Evolutionary conservation across 2,329 filamentous ascomycete genomes (phyloP).

Genomic region (Aspergillus melleus): DNA sequence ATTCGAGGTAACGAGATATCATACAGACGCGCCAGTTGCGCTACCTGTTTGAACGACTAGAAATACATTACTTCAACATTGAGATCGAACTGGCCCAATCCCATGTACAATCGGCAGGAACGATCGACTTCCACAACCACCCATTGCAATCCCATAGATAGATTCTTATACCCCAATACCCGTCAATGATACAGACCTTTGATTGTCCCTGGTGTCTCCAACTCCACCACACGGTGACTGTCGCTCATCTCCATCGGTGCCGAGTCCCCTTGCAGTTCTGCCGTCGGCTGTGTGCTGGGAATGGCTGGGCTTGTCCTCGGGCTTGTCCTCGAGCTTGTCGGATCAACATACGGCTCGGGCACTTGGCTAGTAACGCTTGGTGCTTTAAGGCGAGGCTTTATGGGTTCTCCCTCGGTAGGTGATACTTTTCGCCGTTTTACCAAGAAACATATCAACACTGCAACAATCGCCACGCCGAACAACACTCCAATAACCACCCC

Average conservation of each 20-base stretch:
- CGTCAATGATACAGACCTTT: background rate
- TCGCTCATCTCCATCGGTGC: constrained; percentile 1
- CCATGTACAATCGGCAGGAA: no score
- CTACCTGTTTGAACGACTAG: no score
- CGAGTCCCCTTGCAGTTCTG: background rate
- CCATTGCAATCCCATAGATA: no score
- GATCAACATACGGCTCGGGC: background rate
- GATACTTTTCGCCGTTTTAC: background rate
- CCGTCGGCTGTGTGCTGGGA: background rate
- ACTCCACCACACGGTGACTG: background rate
- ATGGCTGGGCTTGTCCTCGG: background rate
- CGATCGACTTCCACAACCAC: no score
- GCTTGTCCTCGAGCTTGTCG: background rate
- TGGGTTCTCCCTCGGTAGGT: background rate
- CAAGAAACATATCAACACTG: background rate
- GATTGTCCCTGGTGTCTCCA: background rate
- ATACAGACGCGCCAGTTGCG: no score
- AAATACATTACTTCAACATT: no score
- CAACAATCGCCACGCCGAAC: background rate
- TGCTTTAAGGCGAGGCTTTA: background rate
- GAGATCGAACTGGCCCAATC: no score
- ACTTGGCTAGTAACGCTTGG: background rate
- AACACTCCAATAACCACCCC: background rate
- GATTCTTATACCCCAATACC: no score
- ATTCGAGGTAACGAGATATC: no score